Conservation (phyloP, 2,329 filamentous ascomycete species). For the Neonectria coccinea region DNA sequence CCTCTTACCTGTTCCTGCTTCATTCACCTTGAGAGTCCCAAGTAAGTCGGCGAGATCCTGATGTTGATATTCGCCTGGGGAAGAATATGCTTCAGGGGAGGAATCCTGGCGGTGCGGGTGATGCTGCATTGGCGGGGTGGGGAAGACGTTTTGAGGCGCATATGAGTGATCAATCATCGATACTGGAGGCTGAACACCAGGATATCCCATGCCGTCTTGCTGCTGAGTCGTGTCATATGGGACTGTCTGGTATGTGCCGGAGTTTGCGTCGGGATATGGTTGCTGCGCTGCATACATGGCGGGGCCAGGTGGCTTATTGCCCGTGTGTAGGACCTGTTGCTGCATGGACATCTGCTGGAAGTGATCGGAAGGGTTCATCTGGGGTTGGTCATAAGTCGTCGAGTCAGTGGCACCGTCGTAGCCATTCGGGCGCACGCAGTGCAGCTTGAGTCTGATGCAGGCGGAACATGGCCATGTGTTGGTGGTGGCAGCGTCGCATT, state of each 20-base stretch:
- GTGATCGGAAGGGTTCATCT: slow-evolving; percentile 48
- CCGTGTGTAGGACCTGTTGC: slow-evolving; percentile 57
- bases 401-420: slow-evolving; percentile 64
- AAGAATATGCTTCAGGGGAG: slow-evolving; percentile 66
- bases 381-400: slow-evolving; percentile 49
- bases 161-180: slow-evolving; percentile 66
- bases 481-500: slow-evolving; percentile 96
- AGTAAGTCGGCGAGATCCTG: slow-evolving; percentile 83
- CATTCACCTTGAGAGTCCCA: slow-evolving; percentile 87
- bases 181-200: slow-evolving; percentile 61
- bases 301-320: slow-evolving; percentile 54
- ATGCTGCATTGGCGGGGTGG: slow-evolving; percentile 60
- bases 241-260: slow-evolving; percentile 60
- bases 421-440: slow-evolving; percentile 90
- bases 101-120: slow-evolving; percentile 44
- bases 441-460: slow-evolving; percentile 90
- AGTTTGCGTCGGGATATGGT: slow-evolving; percentile 60
- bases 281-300: slow-evolving; percentile 62
- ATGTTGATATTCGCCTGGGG: slow-evolving; percentile 73
- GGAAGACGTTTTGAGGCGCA: slow-evolving; percentile 62
- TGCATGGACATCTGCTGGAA: slow-evolving; percentile 66
- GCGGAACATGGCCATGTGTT: slow-evolving; percentile 98
- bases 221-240: slow-evolving; percentile 60
- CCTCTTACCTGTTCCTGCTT: slow-evolving; percentile 83
- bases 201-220: slow-evolving; percentile 65